Evolutionary conservation across 1,284 basidiomycete genomes (phyloP), one percentile per base, ranked within the genome.

Genomic region (Cryptococcus sp.): DNA sequence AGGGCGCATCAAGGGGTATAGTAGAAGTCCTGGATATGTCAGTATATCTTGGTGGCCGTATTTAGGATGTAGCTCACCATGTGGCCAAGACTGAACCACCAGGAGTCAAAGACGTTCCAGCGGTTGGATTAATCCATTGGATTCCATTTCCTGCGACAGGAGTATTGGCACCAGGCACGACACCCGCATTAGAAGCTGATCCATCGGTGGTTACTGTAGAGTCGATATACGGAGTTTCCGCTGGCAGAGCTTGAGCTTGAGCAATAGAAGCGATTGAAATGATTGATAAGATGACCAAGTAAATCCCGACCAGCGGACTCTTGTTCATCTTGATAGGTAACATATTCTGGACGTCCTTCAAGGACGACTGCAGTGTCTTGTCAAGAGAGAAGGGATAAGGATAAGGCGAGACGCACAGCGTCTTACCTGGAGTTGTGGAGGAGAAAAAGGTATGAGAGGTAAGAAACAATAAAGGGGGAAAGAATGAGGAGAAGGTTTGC

Each of bases 11-110:
- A 23, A 62, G n/a, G 4, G 52, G 52, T 13, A 30, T 14, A 31
- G 58, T 49, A 14, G 56, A 49, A 36, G 46, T n/a, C 61, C 61
- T 62, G 37, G 15, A 31, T 14, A 13, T 11, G 38, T 34, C 30
- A 34, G 33, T 11, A 14, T 44, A 14, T n/a, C 33, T 15, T 5
- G 8, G 10, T 46, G 44, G 11, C 44, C 11, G 8, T 10, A 41
- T 14, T 8, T 13, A 23, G 13, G 8, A 31, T 46, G 23, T 46
- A 11, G 49, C 58, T 50, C 35, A 62, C 60, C 60, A 62, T 3
- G 52, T 59, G 2, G 54, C 60, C 33, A 35, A 48, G 3, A 62
- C n/a, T 30, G 58, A 30, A 46, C 52, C 33, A 45, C 55, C 58
- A 11, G 60, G 51, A 31, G n/a, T 49, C 30, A 57, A 7, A 4